Evolutionary conservation across 306 rosid species (phyloP), one percentile per base, ranked within the genome.

Genomic region (Mimosa bimucronata): DNA sequence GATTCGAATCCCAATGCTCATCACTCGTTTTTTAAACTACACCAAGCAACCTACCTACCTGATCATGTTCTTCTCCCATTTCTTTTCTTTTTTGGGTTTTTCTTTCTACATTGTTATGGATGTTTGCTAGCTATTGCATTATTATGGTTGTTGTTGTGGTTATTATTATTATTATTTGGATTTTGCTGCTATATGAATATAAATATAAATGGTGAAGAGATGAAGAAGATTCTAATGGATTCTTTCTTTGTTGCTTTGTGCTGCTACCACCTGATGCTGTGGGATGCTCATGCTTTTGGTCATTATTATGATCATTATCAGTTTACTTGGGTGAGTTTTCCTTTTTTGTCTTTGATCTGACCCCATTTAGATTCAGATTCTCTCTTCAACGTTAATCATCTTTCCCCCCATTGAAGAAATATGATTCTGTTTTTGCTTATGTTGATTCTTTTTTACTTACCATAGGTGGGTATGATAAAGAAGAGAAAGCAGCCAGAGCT

Each of bases 401-500:
- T 19, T 66, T 66, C 9, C n/a, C n/a, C n/a, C n/a, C n/a, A n/a
- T 29, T 40, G 30, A 66, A 31, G 45, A 66, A 66, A 30, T 0
- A 30, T 16, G 19, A 29, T 30, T 34, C 44, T 12, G 34, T 64
- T 45, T 42, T 15, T 45, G 15, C 3, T 64, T 30, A 9, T 62
- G 7, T 23, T 62, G n/a, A 15, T 29, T 41, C 45, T 41, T 41
- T 41, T n/a, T n/a, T n/a, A 9, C 13, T 41, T 1, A 28, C 6
- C 34, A 16, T 48, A 91, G 95, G 95, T 45, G 95, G 92, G 19
- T 91, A 91, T 84, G 95, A 91, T 79, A 91, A 87, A 71, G 95
- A 89, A 87, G 92, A 91, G 61, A 91, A 87, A 71, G 95, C 92
- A 52, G 95, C 95, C 26, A 89, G 91, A 67, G 89, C 95, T 42